These are phyloP conservation scores for Triglochin maritima DNA, from an alignment of 106 monocot species.

Conservation along the genomic window DNA sequence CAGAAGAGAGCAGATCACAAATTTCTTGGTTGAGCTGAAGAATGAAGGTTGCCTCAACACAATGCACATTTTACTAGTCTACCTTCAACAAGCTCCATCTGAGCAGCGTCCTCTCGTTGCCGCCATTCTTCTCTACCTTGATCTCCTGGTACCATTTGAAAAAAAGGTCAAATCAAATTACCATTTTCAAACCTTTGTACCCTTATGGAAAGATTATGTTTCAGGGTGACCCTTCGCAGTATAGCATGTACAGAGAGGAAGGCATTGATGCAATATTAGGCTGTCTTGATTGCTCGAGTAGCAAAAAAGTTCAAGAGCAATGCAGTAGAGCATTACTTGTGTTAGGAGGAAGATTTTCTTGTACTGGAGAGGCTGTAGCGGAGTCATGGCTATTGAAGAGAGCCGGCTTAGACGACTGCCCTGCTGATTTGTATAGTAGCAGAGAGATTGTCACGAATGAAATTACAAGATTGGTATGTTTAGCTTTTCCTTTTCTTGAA, in stretches of 20 bases:
- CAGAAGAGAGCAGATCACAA: constrained; percentile 45
- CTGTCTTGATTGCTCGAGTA: constrained; percentile 42
- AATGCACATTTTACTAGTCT: constrained; percentile 75
- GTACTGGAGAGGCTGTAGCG: constrained; percentile 29
- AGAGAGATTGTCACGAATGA: constrained; percentile 24
- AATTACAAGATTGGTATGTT: constrained; percentile 26
- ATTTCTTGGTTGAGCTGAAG: constrained; percentile 54
- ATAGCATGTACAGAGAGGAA: constrained; percentile 73
- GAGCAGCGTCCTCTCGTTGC: constrained; percentile 72
- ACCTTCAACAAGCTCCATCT: constrained; percentile 74
- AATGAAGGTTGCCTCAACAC: constrained; percentile 58
- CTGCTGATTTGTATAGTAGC: constrained; percentile 29
- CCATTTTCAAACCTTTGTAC: constrained; percentile 12
- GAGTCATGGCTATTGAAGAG: constrained; percentile 52
- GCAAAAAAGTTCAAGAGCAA: constrained; percentile 49
- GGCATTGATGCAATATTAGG: constrained; percentile 50
- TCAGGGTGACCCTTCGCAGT: constrained; percentile 57
- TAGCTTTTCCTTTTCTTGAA: background rate
- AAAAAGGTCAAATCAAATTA: background rate
- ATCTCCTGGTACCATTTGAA: constrained; percentile 48
- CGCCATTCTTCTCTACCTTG: constrained; percentile 50
- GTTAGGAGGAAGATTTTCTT: constrained; percentile 53
- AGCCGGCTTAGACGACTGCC: constrained; percentile 28
- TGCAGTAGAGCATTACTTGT: constrained; percentile 54
- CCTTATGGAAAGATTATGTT: constrained; percentile 26